These are phyloP conservation scores for Picochlorum sp. DNA, from an alignment of 139 green algal genomes.

Conservation along the genomic window DNA sequence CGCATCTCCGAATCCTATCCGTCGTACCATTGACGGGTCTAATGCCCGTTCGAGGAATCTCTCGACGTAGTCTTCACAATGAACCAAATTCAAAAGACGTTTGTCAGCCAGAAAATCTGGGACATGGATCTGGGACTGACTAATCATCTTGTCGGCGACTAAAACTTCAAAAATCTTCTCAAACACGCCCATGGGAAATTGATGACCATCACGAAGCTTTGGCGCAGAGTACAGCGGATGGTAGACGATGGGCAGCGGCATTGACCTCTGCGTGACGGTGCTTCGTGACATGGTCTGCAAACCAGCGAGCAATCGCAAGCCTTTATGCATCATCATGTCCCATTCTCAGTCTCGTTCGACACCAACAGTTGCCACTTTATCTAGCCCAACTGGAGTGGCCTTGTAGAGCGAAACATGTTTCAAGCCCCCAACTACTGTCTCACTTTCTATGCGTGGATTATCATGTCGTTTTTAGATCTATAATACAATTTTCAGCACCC, in stretches of 20 bases:
- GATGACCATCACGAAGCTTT: conserved; percentile 42
- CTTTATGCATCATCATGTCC: not conserved
- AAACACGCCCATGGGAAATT: conserved; percentile 75
- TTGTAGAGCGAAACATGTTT: too few relatives aligned
- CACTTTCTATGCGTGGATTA: too few relatives aligned
- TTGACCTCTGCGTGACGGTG: not conserved
- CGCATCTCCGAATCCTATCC: conserved; percentile 44
- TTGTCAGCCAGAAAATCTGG: conserved; percentile 8
- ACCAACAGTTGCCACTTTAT: too few relatives aligned
- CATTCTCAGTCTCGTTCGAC: too few relatives aligned
- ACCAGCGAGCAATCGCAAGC: not conserved
- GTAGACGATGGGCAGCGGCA: conserved; percentile 7
- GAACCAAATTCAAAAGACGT: conserved; percentile 16
- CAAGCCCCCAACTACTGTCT: too few relatives aligned
- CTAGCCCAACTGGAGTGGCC: too few relatives aligned
- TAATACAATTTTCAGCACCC: too few relatives aligned
- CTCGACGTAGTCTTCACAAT: conserved; percentile 51
- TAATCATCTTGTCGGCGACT: conserved; percentile 28
- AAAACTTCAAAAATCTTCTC: conserved; percentile 33
- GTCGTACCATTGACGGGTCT: conserved; percentile 20
- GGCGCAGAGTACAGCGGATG: conserved; percentile 52
- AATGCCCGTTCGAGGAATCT: conserved; percentile 15
- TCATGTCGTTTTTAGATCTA: too few relatives aligned
- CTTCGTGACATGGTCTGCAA: not conserved
- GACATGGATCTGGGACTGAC: conserved; percentile 1